These are phyloP conservation scores for Saturnispora sanitii DNA, from an alignment of 805 yeast species.

Conservation along the genomic window DNA sequence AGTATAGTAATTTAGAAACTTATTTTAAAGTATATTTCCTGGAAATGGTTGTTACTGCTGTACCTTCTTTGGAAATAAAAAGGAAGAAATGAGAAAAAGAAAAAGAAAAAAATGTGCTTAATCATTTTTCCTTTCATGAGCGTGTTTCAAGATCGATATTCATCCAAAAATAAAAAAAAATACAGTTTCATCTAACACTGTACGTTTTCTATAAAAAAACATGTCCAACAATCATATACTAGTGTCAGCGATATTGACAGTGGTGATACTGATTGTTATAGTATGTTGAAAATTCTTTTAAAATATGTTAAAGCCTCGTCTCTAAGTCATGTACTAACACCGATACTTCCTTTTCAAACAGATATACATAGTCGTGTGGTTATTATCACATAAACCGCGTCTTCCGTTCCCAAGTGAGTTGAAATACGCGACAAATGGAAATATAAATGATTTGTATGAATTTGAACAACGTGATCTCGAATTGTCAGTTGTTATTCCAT, in stretches of 20 bases:
- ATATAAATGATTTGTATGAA: conserved; percentile 26
- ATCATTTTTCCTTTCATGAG: no score
- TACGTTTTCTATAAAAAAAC: neutral
- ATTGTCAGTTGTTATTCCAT: conserved; percentile 81
- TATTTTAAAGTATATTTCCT: no score
- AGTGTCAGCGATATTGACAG: neutral
- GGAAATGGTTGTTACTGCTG: no score
- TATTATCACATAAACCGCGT: conserved; percentile 59
- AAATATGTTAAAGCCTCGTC: neutral
- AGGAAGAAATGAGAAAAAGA: no score
- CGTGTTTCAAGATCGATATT: no score
- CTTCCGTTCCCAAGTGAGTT: conserved; percentile 43
- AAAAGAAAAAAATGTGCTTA: no score
- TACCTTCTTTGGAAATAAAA: no score
- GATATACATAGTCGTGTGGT: conserved; percentile 22
- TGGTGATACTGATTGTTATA: neutral
- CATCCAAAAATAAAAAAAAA: neutral
- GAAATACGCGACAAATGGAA: conserved; percentile 41
- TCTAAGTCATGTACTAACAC: conserved; percentile 2
- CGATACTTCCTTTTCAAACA: conserved; percentile 29
- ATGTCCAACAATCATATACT: neutral
- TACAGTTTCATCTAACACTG: neutral
- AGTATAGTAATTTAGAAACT: no score
- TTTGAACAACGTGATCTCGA: conserved; percentile 27
- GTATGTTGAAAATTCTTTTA: conserved; percentile 2